Evolutionary conservation across 345 rosid genomes (phyloP).

Genomic region (Citrus glauca): DNA sequence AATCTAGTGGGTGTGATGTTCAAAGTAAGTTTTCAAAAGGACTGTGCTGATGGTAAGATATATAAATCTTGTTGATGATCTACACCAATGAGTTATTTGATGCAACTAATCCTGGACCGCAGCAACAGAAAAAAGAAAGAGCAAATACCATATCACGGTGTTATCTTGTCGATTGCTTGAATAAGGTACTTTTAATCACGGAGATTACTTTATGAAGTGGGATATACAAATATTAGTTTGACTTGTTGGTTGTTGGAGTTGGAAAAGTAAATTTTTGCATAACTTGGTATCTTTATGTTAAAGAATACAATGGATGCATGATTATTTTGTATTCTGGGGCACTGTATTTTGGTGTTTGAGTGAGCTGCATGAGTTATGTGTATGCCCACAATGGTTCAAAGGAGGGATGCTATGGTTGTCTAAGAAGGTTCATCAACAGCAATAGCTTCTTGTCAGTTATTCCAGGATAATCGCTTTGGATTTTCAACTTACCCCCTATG

Average conservation of each 20-base stretch:
- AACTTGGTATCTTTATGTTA: not conserved
- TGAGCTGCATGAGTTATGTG: not conserved
- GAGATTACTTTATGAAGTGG: not conserved
- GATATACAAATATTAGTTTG: not conserved
- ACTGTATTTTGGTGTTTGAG: not conserved
- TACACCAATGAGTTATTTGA: not conserved
- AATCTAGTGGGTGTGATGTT: not conserved
- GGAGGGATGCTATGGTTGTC: not conserved
- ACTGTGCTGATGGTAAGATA: not conserved
- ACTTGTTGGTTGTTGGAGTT: not conserved
- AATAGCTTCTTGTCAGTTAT: not conserved
- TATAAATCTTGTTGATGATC: not conserved
- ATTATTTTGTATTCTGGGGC: not conserved
- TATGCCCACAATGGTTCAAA: not conserved
- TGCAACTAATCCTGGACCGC: not conserved
- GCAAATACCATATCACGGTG: not conserved
- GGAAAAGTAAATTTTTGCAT: not conserved
- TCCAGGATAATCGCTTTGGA: not conserved
- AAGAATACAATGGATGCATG: not conserved
- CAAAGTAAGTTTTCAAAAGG: not conserved
- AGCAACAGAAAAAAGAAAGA: not conserved
- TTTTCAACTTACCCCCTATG: not conserved
- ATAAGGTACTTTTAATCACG: not conserved
- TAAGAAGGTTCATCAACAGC: not conserved
- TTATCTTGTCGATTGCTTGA: not conserved